Base-by-base conservation (phyloP, 805 yeast species). In the Zygotorulaspora chibaensis region DNA sequence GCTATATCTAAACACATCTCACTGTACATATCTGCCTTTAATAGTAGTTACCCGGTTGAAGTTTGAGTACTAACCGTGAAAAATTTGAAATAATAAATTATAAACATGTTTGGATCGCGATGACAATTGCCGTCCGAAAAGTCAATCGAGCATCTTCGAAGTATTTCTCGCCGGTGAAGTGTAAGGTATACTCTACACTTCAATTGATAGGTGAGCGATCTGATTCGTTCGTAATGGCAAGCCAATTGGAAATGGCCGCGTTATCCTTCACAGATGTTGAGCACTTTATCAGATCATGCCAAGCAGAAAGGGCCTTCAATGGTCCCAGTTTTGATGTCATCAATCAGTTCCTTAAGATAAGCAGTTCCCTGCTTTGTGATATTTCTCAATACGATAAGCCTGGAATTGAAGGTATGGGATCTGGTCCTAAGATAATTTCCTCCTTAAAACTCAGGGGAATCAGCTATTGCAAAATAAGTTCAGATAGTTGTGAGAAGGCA, bases 371-470 rank as follows among this genome's bases (percentile, higher is more conserved):
- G 15, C 43, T 58, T 7, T 35, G 45, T 2, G 34, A 43, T 38
- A 33, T 52, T 6, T 45, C 53, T 6, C 15, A 46, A n/a, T 54
- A 51, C 28, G 48, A 46, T 35, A 38, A 39, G 10, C 26, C 27
- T 8, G 47, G 37, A 11, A 28, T 30, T 8, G 29, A 30, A 2
- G 36, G 20, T 9, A 2, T 37, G 15, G 29, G 30, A 15, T 15
- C 29, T 8, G 39, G 43, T 18, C 38, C 40, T 9, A 23, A 33
- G 13, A 26, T 34, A 8, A 35, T 29, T 12, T 29, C 40, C 7
- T 27, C 44, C 13, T 50, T 76, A 20, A 55, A 67, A 1, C 50
- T 79, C 33, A 68, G 81, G 42, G 73, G 71, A 16, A 58, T 69
- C 7, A 57, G 66, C 9, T 72, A 70, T 53, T 58, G 69, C 2